Percentiles rank a stretch among this genome's conserved stretches.
These are phyloP conservation scores for Talaromyces piceae DNA, from an alignment of 2,329 filamentous ascomycete genomes.

Conservation along the genomic window DNA sequence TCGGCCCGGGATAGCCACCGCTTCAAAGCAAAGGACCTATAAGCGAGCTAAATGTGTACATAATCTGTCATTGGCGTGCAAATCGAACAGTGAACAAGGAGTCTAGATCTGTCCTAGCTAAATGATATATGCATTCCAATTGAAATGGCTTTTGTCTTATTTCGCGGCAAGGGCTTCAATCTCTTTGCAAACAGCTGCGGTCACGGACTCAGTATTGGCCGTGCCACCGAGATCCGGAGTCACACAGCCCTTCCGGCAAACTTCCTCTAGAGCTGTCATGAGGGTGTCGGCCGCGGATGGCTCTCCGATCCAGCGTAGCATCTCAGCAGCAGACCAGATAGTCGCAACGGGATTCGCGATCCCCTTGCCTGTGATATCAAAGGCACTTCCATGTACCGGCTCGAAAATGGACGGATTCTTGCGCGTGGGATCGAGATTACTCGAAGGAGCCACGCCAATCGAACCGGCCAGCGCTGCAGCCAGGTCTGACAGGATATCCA, in stretches of 20 bases:
- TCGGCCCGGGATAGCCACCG: background rate
- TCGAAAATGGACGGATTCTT: conserved; percentile 50
- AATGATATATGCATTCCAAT: background rate
- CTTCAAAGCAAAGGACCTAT: conserved; percentile 3
- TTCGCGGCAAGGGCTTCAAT: background rate
- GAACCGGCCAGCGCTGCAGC: conserved; percentile 57
- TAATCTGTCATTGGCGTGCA: background rate
- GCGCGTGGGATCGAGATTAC: conserved; percentile 53
- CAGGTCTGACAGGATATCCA: conserved; percentile 57
- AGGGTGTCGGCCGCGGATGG: conserved; percentile 47
- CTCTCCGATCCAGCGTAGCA: conserved; percentile 51
- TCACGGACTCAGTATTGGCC: conserved; percentile 33
- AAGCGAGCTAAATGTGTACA: background rate
- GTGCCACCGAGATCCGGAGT: conserved; percentile 51
- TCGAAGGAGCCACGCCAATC: conserved; percentile 59
- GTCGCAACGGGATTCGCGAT: conserved; percentile 53
- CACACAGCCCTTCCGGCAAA: conserved; percentile 41
- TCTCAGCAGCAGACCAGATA: conserved; percentile 59
- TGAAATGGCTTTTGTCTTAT: too few species aligned
- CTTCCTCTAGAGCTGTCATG: conserved; percentile 50
- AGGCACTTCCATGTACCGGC: conserved; percentile 50
- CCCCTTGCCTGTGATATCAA: conserved; percentile 52
- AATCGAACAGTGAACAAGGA: background rate
- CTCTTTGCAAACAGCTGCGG: background rate
- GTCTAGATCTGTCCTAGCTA: background rate